Evolutionary conservation across 208 protist species (phyloP).

Genomic region (Spongospora subterranea): DNA sequence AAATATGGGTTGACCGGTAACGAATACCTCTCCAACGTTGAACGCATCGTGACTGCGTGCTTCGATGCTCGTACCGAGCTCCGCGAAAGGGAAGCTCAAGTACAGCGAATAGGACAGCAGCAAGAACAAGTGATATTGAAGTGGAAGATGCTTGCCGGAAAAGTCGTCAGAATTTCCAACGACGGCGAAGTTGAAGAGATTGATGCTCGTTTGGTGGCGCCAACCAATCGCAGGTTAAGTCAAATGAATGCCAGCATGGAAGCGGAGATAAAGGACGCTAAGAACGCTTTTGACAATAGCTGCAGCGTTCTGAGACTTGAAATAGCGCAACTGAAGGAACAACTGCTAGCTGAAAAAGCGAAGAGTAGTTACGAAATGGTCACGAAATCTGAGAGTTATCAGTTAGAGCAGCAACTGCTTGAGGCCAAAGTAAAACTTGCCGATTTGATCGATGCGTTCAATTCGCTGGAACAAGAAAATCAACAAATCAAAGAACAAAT

Average conservation of each 20-base stretch:
- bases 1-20: too few species aligned
- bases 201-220: not conserved
- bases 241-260: not conserved
- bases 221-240: not conserved
- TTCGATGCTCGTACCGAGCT: too few species aligned
- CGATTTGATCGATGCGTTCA: not conserved
- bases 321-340: not conserved
- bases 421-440: conserved; percentile 27
- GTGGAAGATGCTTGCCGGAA: conserved; percentile 20
- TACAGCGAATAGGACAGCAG: not conserved
- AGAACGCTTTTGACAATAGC: not conserved
- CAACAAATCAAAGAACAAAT: not conserved
- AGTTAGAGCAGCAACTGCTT: conserved; percentile 43
- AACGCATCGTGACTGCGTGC: too few species aligned
- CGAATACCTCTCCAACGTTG: too few species aligned
- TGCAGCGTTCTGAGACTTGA: not conserved
- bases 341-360: not conserved
- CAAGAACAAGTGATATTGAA: not conserved
- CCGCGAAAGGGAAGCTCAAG: not conserved
- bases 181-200: conserved; percentile 30
- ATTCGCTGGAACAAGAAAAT: conserved; percentile 13
- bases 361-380: not conserved
- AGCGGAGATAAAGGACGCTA: not conserved
- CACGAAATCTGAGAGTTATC: not conserved
- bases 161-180: not conserved